These are phyloP conservation scores for Aspergillus nanangensis DNA, from an alignment of 495 filamentous ascomycete genomes.

Conservation along the genomic window DNA sequence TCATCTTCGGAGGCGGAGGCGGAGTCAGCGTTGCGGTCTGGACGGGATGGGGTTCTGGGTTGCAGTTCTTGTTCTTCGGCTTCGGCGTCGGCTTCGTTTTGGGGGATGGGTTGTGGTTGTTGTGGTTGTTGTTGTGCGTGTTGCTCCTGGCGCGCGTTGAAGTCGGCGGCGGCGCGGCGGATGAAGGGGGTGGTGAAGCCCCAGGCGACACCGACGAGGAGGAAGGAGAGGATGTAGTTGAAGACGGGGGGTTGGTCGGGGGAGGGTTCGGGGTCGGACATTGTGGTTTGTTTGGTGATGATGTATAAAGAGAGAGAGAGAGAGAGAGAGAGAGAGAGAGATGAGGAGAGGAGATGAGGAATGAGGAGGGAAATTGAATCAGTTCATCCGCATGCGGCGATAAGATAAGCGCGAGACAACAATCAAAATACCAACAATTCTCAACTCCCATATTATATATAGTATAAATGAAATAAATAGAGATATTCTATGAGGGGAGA, in stretches of 20 bases:
- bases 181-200: conserved; percentile 59
- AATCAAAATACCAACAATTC: no score
- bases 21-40: not conserved
- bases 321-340: not conserved
- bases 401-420: no score
- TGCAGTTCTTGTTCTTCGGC: conserved; percentile 15
- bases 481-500: not conserved
- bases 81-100: not conserved
- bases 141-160: conserved; percentile 46
- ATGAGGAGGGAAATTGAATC: no score
- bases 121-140: conserved; percentile 12
- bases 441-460: not conserved
- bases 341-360: not conserved
- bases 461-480: not conserved
- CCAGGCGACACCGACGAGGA: conserved; percentile 90
- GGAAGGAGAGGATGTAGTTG: conserved; percentile 81
- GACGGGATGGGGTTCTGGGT: not conserved
- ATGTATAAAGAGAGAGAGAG: no score
- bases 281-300: conserved; percentile 23
- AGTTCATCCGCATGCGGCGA: no score
- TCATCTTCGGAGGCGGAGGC: conserved; percentile 3
- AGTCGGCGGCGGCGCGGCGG: conserved; percentile 54
- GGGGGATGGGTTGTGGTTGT: conserved; percentile 7
- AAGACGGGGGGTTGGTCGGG: conserved; percentile 54
- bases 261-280: conserved; percentile 20